phyloP scores from a whole-genome alignment of 140 eudicot species.

The Flaveria floridana region DNA sequence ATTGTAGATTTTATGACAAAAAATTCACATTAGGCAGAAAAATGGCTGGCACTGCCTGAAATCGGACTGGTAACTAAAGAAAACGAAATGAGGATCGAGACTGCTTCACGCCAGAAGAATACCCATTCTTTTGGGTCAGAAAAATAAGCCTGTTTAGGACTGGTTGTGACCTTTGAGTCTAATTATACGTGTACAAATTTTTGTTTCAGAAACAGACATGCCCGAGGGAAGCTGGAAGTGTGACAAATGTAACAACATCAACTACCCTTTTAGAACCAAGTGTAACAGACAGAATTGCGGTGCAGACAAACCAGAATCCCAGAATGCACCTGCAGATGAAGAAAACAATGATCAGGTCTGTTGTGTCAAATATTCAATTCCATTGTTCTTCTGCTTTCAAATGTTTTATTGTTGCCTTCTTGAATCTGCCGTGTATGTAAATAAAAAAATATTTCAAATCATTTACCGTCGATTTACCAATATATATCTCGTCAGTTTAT shows the following conservation, averaged over 20 bases:
- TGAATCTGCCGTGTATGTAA: slow-evolving; percentile 23
- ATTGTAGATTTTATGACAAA: background rate
- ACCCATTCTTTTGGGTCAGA: background rate
- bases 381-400: slow-evolving; percentile 18
- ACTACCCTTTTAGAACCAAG: slow-evolving; percentile 87
- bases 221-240: slow-evolving; percentile 98
- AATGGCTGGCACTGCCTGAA: background rate
- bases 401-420: slow-evolving; percentile 15
- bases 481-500: background rate
- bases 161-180: slow-evolving; percentile 14
- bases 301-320: slow-evolving; percentile 80
- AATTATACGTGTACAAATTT: slow-evolving; percentile 2
- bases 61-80: background rate
- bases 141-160: background rate
- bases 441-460: slow-evolving; percentile 14
- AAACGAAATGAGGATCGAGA: background rate
- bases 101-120: background rate
- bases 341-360: slow-evolving; percentile 83
- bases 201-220: slow-evolving; percentile 59
- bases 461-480: background rate
- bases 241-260: slow-evolving; percentile 77
- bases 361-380: slow-evolving; percentile 32
- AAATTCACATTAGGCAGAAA: background rate
- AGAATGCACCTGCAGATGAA: slow-evolving; percentile 47
- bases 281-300: slow-evolving; percentile 92